Evolutionary conservation across 1,284 basidiomycete species (phyloP).

Genomic region (Apiotrichum mycotoxinovorans): DNA sequence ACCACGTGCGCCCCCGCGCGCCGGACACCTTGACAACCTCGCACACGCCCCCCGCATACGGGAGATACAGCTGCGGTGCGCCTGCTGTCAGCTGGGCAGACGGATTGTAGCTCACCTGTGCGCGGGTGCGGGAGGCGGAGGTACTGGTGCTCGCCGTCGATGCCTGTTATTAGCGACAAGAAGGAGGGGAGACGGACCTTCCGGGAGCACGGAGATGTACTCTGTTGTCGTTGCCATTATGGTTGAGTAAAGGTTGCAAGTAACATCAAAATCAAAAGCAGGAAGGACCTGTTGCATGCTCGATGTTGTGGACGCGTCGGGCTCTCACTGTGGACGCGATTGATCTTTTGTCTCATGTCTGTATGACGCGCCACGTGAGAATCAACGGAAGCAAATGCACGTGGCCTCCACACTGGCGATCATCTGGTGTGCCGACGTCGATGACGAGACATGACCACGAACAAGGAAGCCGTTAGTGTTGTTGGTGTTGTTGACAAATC

Average conservation of each 20-base stretch:
- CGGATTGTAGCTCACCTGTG: conserved; percentile 29
- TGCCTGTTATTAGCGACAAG: conserved; percentile 22
- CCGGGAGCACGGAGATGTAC: conserved; percentile 28
- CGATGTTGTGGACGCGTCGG: neutral
- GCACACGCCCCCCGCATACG: conserved; percentile 22
- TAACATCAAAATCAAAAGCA: neutral
- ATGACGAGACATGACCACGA: neutral
- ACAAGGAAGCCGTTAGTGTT: neutral
- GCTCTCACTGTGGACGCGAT: neutral
- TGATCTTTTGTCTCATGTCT: no score
- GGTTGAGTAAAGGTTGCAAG: neutral
- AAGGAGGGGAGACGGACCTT: conserved; percentile 17
- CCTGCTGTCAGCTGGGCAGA: conserved; percentile 21
- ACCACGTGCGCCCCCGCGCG: conserved; percentile 39
- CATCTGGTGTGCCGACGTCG: no score
- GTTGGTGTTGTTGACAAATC: neutral
- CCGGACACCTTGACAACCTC: conserved; percentile 38
- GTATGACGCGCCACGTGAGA: conserved; percentile 11
- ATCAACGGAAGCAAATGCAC: neutral
- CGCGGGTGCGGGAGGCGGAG: conserved; percentile 45
- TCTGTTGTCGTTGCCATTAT: conserved; percentile 17
- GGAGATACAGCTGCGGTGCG: conserved; percentile 40
- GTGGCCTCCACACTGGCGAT: no score
- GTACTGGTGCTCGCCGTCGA: conserved; percentile 33
- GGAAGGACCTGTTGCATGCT: no score